Evolutionary conservation across 768 basidiomycete species (phyloP), one percentile per base, ranked within the genome.

Genomic region (Tricholoma saponaceum): DNA sequence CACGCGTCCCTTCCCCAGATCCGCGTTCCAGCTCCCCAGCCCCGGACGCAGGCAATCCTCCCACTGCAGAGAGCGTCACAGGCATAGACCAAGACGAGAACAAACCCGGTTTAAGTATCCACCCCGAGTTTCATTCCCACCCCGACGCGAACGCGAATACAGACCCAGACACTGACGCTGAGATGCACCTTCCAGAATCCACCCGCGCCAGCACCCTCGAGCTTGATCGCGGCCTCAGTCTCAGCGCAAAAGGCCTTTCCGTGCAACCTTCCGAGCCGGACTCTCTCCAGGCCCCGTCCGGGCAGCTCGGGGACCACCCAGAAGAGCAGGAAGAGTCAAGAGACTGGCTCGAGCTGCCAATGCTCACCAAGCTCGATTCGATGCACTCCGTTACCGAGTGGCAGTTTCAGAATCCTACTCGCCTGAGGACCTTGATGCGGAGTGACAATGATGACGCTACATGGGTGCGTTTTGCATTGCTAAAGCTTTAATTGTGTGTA

Each of bases 341-440:
- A 56, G 79, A 89, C 65, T 93, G 91, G 90, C 74, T 83, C 44
- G 78, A 86, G 44, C 81, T 93, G 25, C 77, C 85, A 2, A 84
- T 89, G 80, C 76, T 85, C 39, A 72, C 73, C 32, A 91, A 92
- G 71, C 80, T 95, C 43, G 87, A 92, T 58, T 84, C 87, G 3
- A 72, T 93, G 64, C 82, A 91, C 62, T 74, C 82, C 14, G 73
- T 94, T 51, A 80, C 79, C 26, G 92, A 95, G 71, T 95, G 92
- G 92, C 90, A 92, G 64, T 92, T 94, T 61, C 86, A 91, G 58
- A 90, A 90, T 65, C 83, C 90, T 4, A 77, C 79, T 53, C 79
- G 87, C 55, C 64, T 94, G 20, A 78, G 90, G 57, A 78, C 76
- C 44, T 70, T 88, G 49, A 92, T 93, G 90, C 88, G 83, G 65